Evolutionary conservation across 148 eudicot genomes (phyloP), one percentile per base, ranked within the genome.

Genomic region (Hydrangea macrophylla): DNA sequence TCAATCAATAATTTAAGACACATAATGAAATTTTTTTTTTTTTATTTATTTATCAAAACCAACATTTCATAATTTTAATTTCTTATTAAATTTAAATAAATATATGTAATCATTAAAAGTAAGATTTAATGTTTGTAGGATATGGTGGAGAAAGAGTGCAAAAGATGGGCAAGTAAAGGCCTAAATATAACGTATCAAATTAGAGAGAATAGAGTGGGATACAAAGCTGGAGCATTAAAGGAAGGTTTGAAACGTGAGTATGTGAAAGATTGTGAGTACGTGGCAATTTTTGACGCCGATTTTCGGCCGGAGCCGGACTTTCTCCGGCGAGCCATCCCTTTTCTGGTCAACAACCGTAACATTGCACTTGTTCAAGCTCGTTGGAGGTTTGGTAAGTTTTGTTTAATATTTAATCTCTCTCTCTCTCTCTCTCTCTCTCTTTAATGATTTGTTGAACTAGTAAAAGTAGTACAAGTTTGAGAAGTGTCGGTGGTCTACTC

Each of bases 211-310:
- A 76, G 98, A 35, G 85, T 45, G 12, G 98, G 98, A 30, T 92
- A 92, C 90, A 92, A 92, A 71, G 96, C 98, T 7, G 96, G 98
- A 68, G 98, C 98, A 5, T 88, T 92, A 8, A 92, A 89, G 55
- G 89, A 90, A 76, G 98, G 98, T 0, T 58, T 92, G 9, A 87
- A 84, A 54, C 81, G 78, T 28, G 85, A 81, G 55, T 92, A 92
- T 39, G 96, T 89, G 35, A 81, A 92, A 45, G 80, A 89, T 32
- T 90, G 96, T 31, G 96, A 92, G 62, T 90, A 78, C 33, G 96
- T 92, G 0, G 93, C 83, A 3, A 92, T 92, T 45, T 90, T 92
- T 42, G 98, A 92, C 36, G 98, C 98, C 4, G 98, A 92, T 75
- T 92, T 92, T 57, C 85, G 89, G 7, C 98, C 98, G 0, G 96